A percentile compares a stretch with the other conserved stretches of the same genome.
Conservation (phyloP, 2,329 filamentous ascomycete genomes). For the Colletotrichum euphorbiae region DNA sequence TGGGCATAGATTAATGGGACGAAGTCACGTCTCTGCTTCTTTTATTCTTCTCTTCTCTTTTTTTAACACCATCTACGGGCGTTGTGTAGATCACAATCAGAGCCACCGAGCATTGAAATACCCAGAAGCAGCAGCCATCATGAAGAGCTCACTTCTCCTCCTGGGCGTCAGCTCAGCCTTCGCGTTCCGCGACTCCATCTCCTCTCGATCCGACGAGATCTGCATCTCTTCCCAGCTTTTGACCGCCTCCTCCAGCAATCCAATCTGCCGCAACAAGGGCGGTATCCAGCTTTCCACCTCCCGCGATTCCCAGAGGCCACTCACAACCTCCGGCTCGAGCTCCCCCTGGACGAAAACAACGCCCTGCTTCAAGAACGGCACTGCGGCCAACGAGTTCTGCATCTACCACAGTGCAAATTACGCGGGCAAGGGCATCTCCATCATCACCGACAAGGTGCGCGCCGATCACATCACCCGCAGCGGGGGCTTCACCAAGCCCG, state of each 20-base stretch:
- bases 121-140: neutral
- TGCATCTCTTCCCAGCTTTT: constrained; percentile 40
- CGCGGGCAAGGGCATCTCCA: constrained; percentile 52
- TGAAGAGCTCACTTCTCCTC: constrained; percentile 34
- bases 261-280: constrained; percentile 41
- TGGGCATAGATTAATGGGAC: constrained; percentile 31
- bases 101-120: neutral
- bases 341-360: constrained; percentile 25
- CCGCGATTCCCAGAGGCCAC: constrained; percentile 15
- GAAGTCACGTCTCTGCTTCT: constrained; percentile 13
- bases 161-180: constrained; percentile 23
- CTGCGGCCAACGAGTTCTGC: constrained; percentile 44
- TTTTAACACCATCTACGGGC: neutral
- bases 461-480: constrained; percentile 46
- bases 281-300: constrained; percentile 34
- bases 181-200: constrained; percentile 38
- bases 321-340: constrained; percentile 4
- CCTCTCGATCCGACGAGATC: constrained; percentile 33
- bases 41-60: neutral
- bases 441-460: constrained; percentile 51
- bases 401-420: constrained; percentile 51
- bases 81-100: constrained; percentile 35
- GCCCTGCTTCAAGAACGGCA: constrained; percentile 38
- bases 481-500: constrained; percentile 46
- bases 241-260: constrained; percentile 33